Conservation (phyloP, 225 moss, liverwort and hornwort species). For the Bryoerythrophyllum caledonicum region DNA sequence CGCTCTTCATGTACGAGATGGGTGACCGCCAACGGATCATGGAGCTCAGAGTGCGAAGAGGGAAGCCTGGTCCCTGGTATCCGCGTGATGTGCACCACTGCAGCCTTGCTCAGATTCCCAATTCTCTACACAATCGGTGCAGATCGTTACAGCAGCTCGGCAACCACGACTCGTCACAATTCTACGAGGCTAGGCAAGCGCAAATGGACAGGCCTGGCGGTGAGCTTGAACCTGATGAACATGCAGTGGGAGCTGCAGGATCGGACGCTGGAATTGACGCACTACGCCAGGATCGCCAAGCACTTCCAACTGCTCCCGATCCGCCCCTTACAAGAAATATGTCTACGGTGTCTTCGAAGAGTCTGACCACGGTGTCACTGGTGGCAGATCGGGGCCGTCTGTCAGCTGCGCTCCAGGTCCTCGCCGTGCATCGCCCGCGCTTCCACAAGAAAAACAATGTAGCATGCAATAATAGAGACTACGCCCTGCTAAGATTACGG, state of each 20-base stretch:
- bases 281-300: not conserved
- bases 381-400: not conserved
- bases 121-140: not conserved
- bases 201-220: not conserved
- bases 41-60: too few relatives aligned
- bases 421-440: not conserved
- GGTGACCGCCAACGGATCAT: too few relatives aligned
- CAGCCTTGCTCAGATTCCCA: not conserved
- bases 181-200: not conserved
- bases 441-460: not conserved
- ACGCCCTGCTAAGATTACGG: not conserved
- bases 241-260: not conserved
- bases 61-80: not conserved
- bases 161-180: not conserved
- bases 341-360: not conserved
- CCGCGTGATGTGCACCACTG: not conserved
- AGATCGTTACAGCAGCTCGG: not conserved
- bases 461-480: not conserved
- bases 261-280: not conserved
- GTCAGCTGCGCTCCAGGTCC: not conserved
- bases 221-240: conserved; percentile 13
- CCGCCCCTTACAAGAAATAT: not conserved
- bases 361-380: not conserved
- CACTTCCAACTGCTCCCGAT: not conserved
- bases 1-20: too few relatives aligned